Percentiles rank a stretch among this genome's conserved stretches.
These are phyloP conservation scores for Aphanomyces stellatus DNA, from an alignment of 352 stramenopile genomes.

Conservation along the genomic window DNA sequence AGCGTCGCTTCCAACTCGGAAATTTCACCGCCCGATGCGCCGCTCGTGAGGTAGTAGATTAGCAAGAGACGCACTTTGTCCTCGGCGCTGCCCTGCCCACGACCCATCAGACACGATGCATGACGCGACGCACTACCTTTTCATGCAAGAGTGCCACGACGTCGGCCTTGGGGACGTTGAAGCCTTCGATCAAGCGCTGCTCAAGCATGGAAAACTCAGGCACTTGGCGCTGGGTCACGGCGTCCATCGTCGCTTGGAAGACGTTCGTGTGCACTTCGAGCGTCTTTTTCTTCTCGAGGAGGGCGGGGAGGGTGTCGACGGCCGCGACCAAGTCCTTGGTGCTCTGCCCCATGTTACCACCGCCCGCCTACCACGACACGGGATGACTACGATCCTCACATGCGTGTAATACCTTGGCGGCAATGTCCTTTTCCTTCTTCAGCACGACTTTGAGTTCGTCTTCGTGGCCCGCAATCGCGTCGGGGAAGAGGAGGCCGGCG, in stretches of 20 bases:
- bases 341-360: conserved; percentile 19
- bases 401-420: conserved; percentile 28
- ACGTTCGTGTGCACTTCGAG: conserved; percentile 85
- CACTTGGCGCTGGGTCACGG: conserved; percentile 68
- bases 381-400: not conserved
- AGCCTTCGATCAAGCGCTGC: conserved; percentile 80
- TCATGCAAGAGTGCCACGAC: conserved; percentile 61
- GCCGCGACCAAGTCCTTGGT: conserved; percentile 76
- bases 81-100: conserved; percentile 35
- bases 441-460: conserved; percentile 83
- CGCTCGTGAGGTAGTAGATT: conserved; percentile 81
- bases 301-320: conserved; percentile 70
- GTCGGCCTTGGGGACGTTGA: conserved; percentile 54
- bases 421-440: conserved; percentile 79
- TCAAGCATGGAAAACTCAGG: conserved; percentile 79
- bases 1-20: conserved; percentile 65
- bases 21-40: conserved; percentile 56
- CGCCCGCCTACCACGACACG: not conserved
- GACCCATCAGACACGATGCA: not conserved
- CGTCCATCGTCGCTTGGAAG: conserved; percentile 75
- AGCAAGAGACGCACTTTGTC: conserved; percentile 83
- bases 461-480: conserved; percentile 82
- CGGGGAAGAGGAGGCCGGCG: conserved; percentile 62
- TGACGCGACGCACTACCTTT: conserved; percentile 20
- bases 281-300: conserved; percentile 86